Evolutionary conservation across 176 grass and related monocot genomes (phyloP).

Genomic region (Pharus latifolius): DNA sequence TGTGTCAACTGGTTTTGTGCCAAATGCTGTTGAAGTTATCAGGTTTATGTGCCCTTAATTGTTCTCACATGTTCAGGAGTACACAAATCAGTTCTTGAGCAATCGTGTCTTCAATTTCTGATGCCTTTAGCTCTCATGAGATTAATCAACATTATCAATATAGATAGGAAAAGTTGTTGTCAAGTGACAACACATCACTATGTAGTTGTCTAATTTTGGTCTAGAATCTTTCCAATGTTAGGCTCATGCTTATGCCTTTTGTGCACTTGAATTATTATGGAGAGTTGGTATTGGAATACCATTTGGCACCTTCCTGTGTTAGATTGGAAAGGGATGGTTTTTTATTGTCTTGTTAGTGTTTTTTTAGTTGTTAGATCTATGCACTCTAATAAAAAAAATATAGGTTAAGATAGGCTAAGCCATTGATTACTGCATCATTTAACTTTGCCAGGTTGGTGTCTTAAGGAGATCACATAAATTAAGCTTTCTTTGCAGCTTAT

Average conservation of each 20-base stretch:
- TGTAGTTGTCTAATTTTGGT: not conserved
- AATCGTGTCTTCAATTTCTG: not conserved
- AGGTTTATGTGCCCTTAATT: not conserved
- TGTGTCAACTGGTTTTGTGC: not conserved
- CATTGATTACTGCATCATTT: conserved; percentile 14
- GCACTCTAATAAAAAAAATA: not conserved
- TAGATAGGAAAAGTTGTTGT: not conserved
- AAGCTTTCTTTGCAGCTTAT: not conserved
- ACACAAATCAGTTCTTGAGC: not conserved
- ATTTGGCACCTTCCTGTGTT: conserved; percentile 8
- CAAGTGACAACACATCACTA: not conserved
- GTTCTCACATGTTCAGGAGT: conserved; percentile 7
- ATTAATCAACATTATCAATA: not conserved
- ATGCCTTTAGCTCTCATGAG: not conserved
- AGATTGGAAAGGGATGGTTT: not conserved
- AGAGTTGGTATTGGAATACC: conserved; percentile 10
- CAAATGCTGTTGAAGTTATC: not conserved
- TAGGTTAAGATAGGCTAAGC: not conserved
- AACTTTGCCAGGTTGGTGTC: not conserved
- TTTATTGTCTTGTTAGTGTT: not conserved
- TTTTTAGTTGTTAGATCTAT: not conserved
- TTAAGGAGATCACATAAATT: not conserved
- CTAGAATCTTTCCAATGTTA: not conserved
- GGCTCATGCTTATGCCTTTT: conserved; percentile 7
- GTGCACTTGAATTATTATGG: not conserved